A percentile compares a stretch with the other conserved stretches of the same genome.
Evolutionary conservation across 1,284 basidiomycete genomes (phyloP).

Genomic region (Kalmanozyma brasiliensis): DNA sequence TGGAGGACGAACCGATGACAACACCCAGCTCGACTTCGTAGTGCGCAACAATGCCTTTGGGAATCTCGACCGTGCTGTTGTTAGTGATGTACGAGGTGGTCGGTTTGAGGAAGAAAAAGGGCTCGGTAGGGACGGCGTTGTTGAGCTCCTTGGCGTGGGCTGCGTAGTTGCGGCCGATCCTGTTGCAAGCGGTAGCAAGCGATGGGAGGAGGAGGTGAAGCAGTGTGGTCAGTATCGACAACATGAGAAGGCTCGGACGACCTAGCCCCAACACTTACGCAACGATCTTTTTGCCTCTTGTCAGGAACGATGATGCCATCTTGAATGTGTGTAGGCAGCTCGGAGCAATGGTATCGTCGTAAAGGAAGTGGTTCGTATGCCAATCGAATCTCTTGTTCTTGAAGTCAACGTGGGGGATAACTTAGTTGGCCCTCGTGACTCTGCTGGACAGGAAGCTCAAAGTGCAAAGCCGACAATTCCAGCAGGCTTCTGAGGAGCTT

Average conservation of each 20-base stretch:
- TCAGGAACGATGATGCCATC: conserved; percentile 35
- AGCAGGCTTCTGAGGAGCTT: not conserved
- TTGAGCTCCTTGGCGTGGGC: conserved; percentile 92
- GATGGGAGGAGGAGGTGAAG: not conserved
- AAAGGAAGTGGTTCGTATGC: not conserved
- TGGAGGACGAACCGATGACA: conserved; percentile 83
- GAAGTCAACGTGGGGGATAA: conserved; percentile 9
- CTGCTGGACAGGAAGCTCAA: not conserved
- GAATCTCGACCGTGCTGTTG: conserved; percentile 82
- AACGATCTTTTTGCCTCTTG: conserved; percentile 50
- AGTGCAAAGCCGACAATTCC: conserved; percentile 38
- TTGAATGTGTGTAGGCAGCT: conserved; percentile 1
- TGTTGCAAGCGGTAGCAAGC: conserved; percentile 19
- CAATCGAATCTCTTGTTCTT: not conserved
- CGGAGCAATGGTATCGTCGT: conserved; percentile 5
- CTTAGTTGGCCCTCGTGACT: not conserved
- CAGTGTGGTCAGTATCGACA: not conserved
- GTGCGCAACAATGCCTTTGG: conserved; percentile 83
- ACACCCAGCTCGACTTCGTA: conserved; percentile 98
- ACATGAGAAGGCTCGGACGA: not conserved
- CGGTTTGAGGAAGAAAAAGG: conserved; percentile 98
- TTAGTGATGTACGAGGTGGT: conserved; percentile 87
- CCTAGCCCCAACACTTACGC: conserved; percentile 26
- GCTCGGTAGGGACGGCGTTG: conserved; percentile 89
- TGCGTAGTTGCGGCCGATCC: conserved; percentile 70